Base-by-base conservation (phyloP, 768 basidiomycete genomes). In the Megacollybia marginata region DNA sequence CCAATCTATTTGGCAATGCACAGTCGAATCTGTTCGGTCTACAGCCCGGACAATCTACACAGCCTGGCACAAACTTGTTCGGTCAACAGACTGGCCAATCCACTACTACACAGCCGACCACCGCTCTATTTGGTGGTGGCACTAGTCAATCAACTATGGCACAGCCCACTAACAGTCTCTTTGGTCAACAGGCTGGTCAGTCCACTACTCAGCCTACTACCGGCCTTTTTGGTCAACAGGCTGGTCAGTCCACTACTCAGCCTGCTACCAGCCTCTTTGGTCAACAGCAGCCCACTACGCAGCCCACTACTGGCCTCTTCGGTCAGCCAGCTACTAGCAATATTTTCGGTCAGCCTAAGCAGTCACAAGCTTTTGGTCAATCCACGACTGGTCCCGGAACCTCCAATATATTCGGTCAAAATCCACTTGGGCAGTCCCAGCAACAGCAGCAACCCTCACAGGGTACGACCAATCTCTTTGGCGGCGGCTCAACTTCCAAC, bases 291-390 rank as follows among this genome's bases (percentile, higher is more conserved):
- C 6, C 23, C 48, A 13, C 18, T 31, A 42, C 52, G 42, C 49
- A 47, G 33, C 50, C 10, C 5, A 47, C 20, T 10, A 47, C 46
- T 19, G 49, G 60, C 48, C 38, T 68, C 1, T 70, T 69, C 47
- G 67, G 65, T 9, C 65, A 67, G 42, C 48, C 57, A 40, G 47
- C 54, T 3, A 28, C 61, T 53, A 44, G 44, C 57, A n/a, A 31
- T 7, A 44, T 65, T 8, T 72, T 74, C 58, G 71, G 70, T 40
- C 63, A 66, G 46, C 49, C 63, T 49, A 19, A 62, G 46, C 33
- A 60, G 48, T 48, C 49, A 55, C 51, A 46, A 48, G 47, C 55
- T 53, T 43, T 33, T 47, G 48, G 48, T 10, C 35, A 46, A 32
- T 49, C 52, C 2, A 33, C 69, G 15, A 73, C 73, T 43, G 68